Evolutionary conservation across 768 basidiomycete species (phyloP), one percentile per base, ranked within the genome.

Genomic region (Vishniacozyma victoriae): DNA sequence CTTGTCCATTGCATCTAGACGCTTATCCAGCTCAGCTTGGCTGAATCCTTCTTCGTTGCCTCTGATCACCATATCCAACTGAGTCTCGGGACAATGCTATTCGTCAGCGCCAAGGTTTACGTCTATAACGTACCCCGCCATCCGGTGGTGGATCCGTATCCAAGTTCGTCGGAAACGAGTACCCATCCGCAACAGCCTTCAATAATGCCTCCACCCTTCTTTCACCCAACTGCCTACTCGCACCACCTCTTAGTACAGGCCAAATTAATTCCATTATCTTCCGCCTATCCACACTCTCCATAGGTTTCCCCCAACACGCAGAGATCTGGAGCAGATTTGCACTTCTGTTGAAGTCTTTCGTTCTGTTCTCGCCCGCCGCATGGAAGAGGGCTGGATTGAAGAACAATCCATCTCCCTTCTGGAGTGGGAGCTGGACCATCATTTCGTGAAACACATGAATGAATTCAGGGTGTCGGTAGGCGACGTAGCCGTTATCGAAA

Each of bases 351-450:
- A 26, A 1, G n/a, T 49, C 35, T 7, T 20, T 33, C 1, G 36
- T 46, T 3, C 37, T 16, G 36, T 57, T 57, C 18, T 16, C 25
- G 14, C 55, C 55, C 7, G 55, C 29, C 5, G 26, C 29, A 35
- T 57, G 55, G 47, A 43, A 48, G 3, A 38, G 24, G 12, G 51
- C 51, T 6, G 55, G 55, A 29, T 57, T 57, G 51, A 57, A 57
- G 42, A 52, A 53, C 11, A 53, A 19, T 18, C 46, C 55, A 33
- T 57, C 55, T n/a, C 55, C 55, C 14, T 15, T 24, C 6, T 36
- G 22, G 24, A 57, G 52, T 18, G 20, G 24, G 5, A 48, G 27
- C 35, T 57, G 55, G 25, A 46, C 22, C 51, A 49, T 41, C 15
- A 18, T n/a, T 4, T 14, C 14, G 6, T 41, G 1, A 45, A 49